These are phyloP conservation scores for Pleurotus sapidus DNA, from an alignment of 768 basidiomycete genomes.

Conservation along the genomic window DNA sequence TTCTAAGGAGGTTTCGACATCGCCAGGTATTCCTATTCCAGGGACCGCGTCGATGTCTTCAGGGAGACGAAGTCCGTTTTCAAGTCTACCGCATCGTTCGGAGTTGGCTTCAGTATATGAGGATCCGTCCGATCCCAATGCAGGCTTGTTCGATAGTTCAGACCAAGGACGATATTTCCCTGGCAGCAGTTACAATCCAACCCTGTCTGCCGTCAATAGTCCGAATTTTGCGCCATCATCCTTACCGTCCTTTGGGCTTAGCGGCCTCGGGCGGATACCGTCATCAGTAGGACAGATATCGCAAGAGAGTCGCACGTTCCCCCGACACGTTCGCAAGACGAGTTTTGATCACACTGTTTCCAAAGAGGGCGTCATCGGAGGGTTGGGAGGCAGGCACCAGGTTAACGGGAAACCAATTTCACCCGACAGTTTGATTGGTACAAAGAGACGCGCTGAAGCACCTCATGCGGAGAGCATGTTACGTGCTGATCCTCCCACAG, in stretches of 20 bases:
- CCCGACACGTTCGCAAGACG: conserved; percentile 87
- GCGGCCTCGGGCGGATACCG: conserved; percentile 47
- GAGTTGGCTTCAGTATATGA: conserved; percentile 49
- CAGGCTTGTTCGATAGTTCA: conserved; percentile 32
- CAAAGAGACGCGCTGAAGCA: conserved; percentile 76
- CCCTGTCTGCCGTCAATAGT: conserved; percentile 39
- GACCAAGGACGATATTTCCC: conserved; percentile 22
- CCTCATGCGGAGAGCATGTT: conserved; percentile 78
- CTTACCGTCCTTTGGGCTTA: conserved; percentile 67
- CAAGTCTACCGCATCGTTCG: conserved; percentile 29
- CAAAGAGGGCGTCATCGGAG: conserved; percentile 56
- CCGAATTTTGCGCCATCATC: conserved; percentile 67
- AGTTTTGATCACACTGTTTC: conserved; percentile 93
- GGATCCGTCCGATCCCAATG: conserved; percentile 32
- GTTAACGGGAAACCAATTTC: conserved; percentile 74
- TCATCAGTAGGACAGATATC: conserved; percentile 29
- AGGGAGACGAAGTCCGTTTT: conserved; percentile 46
- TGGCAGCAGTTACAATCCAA: conserved; percentile 30
- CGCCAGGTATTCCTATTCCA: conserved; percentile 37
- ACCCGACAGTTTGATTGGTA: conserved; percentile 62
- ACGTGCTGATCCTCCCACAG: conserved; percentile 70
- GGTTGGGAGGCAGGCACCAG: conserved; percentile 70
- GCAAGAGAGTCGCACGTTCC: conserved; percentile 56
- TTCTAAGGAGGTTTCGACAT: conserved; percentile 15
- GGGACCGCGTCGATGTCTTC: conserved; percentile 39